Conservation (phyloP, 2,329 filamentous ascomycete species). For the Apiospora hydei region DNA sequence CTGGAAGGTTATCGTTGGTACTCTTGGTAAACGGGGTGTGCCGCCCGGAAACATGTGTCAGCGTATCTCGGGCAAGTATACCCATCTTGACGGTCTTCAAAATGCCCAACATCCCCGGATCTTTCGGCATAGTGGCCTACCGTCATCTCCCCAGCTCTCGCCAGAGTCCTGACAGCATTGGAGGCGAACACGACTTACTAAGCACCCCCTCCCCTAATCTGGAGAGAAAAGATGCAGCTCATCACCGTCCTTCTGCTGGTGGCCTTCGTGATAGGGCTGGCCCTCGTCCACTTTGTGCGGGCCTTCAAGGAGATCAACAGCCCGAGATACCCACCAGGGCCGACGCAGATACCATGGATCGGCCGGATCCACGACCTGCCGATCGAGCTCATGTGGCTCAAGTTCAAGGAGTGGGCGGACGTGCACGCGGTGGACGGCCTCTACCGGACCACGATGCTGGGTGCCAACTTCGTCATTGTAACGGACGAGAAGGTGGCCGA, state of each 20-base stretch:
- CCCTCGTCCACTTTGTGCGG: constrained; percentile 36
- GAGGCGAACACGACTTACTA: background rate
- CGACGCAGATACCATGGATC: constrained; percentile 43
- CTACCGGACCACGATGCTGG: constrained; percentile 45
- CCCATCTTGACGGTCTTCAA: background rate
- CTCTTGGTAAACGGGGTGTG: background rate
- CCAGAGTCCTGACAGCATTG: background rate
- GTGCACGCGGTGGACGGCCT: constrained; percentile 42
- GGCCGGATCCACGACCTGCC: constrained; percentile 54
- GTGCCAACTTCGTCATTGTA: constrained; percentile 50
- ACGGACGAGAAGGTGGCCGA: constrained; percentile 60
- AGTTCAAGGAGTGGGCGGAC: constrained; percentile 53
- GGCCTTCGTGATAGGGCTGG: constrained; percentile 33
- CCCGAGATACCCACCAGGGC: constrained; percentile 41
- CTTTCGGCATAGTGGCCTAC: too few species aligned
- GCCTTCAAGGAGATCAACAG: constrained; percentile 42
- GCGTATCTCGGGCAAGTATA: background rate
- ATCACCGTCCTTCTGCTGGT: constrained; percentile 35
- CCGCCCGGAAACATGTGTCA: background rate
- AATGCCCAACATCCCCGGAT: background rate
- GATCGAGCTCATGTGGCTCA: constrained; percentile 59
- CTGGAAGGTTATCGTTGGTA: background rate
- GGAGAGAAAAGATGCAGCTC: constrained; percentile 37
- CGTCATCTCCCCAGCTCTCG: too few species aligned
- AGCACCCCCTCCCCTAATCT: too few species aligned